Evolutionary conservation across 192 early-diverging fungal species (phyloP).

Genomic region (Backusella westeae): DNA sequence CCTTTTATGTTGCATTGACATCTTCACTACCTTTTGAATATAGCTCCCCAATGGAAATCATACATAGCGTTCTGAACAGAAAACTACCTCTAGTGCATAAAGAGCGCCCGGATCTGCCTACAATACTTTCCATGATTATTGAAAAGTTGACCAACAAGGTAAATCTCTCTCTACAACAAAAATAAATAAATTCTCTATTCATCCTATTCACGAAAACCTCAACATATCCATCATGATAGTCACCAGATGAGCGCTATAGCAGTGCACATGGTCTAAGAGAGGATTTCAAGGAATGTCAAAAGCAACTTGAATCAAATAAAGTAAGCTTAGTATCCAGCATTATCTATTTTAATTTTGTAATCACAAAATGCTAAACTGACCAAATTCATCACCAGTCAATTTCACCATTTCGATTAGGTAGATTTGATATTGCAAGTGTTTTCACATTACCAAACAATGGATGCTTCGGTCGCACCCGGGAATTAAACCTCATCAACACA

Average conservation of each 20-base stretch:
- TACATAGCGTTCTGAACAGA: constrained; percentile 30
- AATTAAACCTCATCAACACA: constrained; percentile 19
- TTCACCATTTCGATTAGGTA: constrained; percentile 22
- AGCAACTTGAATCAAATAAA: constrained; percentile 20
- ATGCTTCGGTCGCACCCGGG: constrained; percentile 27
- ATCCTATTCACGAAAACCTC: no score
- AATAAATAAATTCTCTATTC: neutral
- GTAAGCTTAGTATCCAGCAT: constrained; percentile 5
- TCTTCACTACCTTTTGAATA: constrained; percentile 24
- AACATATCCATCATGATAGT: constrained; percentile 5
- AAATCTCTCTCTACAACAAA: neutral
- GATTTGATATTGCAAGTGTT: constrained; percentile 26
- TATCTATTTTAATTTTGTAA: neutral
- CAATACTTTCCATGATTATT: constrained; percentile 26
- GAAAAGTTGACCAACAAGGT: constrained; percentile 36
- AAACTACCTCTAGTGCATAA: constrained; percentile 24
- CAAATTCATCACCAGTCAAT: constrained; percentile 14
- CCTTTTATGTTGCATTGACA: constrained; percentile 27
- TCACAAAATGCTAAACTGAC: neutral
- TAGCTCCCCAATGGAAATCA: constrained; percentile 28
- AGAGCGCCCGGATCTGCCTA: constrained; percentile 18
- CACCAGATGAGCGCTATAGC: constrained; percentile 34
- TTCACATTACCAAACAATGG: constrained; percentile 28
- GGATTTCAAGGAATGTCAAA: constrained; percentile 29
- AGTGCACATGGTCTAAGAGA: constrained; percentile 32